Conservation (phyloP, 495 filamentous ascomycete species). For the Chaetomium tenue region DNA sequence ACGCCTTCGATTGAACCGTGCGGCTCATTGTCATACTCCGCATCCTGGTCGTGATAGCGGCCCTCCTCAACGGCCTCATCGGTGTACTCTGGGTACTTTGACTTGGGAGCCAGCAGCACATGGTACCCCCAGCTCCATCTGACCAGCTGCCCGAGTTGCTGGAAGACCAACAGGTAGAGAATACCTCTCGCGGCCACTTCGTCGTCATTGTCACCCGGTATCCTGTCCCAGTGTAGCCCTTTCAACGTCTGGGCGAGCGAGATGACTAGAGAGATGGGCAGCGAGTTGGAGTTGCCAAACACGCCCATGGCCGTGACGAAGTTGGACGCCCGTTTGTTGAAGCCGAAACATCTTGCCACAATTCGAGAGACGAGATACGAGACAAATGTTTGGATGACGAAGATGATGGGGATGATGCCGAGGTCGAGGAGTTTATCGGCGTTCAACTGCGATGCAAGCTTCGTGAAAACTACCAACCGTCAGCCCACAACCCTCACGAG, state of each 20-base stretch:
- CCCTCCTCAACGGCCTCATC: conserved; percentile 63
- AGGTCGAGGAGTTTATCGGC: conserved; percentile 85
- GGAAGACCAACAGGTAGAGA: conserved; percentile 93
- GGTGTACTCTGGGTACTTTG: conserved; percentile 62
- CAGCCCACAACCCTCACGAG: neutral
- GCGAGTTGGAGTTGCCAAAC: conserved; percentile 97
- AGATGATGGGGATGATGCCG: conserved; percentile 91
- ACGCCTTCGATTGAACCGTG: conserved; percentile 31
- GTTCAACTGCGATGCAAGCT: conserved; percentile 92
- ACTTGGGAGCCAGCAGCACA: conserved; percentile 77
- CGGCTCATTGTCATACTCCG: conserved; percentile 31
- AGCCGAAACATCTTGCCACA: conserved; percentile 70
- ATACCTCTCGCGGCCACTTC: conserved; percentile 94
- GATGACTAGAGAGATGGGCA: conserved; percentile 93
- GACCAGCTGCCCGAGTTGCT: conserved; percentile 92
- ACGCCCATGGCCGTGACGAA: conserved; percentile 97
- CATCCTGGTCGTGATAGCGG: conserved; percentile 63
- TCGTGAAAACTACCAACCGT: conserved; percentile 75
- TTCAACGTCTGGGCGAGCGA: conserved; percentile 87
- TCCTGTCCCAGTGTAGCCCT: conserved; percentile 88
- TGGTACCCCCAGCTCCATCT: conserved; percentile 99
- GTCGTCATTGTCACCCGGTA: conserved; percentile 89
- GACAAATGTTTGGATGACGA: conserved; percentile 77
- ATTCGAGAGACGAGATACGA: conserved; percentile 72
- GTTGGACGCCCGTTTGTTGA: conserved; percentile 80